Percentiles rank a stretch among this genome's conserved stretches.
phyloP scores from a whole-genome alignment of 2,329 filamentous ascomycete genomes.

The Microascus cirrosus region DNA sequence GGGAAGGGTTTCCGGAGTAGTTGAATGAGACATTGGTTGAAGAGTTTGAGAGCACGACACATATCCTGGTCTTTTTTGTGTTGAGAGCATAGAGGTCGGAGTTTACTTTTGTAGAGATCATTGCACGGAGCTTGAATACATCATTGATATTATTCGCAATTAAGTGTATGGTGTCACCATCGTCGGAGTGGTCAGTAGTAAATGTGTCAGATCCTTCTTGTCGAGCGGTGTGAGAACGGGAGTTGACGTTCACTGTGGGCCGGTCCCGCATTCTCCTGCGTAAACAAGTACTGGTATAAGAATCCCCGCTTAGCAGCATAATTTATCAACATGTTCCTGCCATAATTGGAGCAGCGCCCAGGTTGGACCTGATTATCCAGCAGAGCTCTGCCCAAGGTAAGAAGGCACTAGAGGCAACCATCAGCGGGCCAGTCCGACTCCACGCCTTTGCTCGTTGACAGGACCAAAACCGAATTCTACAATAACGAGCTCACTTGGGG shows the following conservation, averaged over 20 bases:
- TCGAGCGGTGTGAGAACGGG: too few species aligned
- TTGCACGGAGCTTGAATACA: not conserved
- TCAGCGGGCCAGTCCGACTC: not conserved
- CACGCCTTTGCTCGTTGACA: not conserved
- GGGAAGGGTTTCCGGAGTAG: not conserved
- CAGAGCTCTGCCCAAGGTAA: not conserved
- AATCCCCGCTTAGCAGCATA: not conserved
- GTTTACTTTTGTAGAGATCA: not conserved
- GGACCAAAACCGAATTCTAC: not conserved
- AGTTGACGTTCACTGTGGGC: too few species aligned
- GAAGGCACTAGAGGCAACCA: not conserved
- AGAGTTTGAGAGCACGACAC: not conserved
- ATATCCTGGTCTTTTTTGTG: not conserved
- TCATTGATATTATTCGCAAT: too few species aligned
- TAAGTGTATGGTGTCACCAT: too few species aligned
- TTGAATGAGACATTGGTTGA: not conserved
- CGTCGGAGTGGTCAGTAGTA: not conserved
- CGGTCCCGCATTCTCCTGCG: too few species aligned
- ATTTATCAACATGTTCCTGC: not conserved
- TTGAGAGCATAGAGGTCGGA: not conserved
- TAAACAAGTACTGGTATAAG: not conserved
- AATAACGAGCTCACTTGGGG: not conserved
- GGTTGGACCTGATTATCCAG: not conserved
- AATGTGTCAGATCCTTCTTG: too few species aligned
- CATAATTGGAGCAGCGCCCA: not conserved